Evolutionary conservation across 257 asterid species (phyloP).

Genomic region (Jacaranda mimosifolia): DNA sequence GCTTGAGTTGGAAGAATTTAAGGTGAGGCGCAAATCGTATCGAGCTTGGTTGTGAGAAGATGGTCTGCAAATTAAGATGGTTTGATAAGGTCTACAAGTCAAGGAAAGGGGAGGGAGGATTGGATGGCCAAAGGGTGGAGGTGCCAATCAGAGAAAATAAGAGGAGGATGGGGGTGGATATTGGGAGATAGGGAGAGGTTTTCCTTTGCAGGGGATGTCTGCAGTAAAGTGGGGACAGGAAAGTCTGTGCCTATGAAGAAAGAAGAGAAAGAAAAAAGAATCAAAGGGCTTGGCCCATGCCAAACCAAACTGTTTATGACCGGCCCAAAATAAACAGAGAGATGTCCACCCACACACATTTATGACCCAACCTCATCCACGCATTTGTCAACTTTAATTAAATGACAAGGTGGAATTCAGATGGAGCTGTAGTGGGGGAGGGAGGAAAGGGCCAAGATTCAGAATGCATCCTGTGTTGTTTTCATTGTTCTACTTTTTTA

Average conservation of each 20-base stretch:
- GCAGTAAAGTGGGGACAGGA: background rate
- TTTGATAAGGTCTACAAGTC: background rate
- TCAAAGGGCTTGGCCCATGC: background rate
- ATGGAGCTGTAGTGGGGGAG: background rate
- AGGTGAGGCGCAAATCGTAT: background rate
- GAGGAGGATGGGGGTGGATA: too few species aligned
- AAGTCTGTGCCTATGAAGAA: background rate
- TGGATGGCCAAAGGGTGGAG: background rate
- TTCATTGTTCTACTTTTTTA: background rate
- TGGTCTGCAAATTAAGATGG: background rate
- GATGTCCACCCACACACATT: background rate
- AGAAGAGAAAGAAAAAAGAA: background rate
- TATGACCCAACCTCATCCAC: slow-evolving; percentile 5
- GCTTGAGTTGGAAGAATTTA: background rate
- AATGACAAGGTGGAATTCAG: background rate
- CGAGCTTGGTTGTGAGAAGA: background rate
- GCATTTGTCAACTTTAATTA: background rate
- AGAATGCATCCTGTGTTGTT: background rate
- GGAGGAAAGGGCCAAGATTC: background rate
- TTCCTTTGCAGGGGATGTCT: background rate
- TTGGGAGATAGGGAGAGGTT: background rate
- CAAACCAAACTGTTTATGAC: background rate
- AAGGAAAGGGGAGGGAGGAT: background rate
- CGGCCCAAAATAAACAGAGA: background rate
- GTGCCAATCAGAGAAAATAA: background rate